Evolutionary conservation across 1,284 basidiomycete species (phyloP).

Genomic region (Ustilago trichophora): DNA sequence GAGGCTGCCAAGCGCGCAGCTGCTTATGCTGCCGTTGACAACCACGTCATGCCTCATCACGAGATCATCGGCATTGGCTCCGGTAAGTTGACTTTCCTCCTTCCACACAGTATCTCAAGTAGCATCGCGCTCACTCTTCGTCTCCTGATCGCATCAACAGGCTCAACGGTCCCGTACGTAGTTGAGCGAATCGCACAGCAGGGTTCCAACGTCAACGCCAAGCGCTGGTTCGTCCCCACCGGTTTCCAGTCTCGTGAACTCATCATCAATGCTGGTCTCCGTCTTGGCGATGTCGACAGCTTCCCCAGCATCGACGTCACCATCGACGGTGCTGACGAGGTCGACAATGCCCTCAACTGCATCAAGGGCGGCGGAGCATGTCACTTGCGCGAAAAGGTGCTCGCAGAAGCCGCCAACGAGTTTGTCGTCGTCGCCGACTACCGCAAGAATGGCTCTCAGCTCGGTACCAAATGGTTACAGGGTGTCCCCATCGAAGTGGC

Average conservation of each 20-base stretch:
- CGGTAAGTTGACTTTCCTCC: conserved; percentile 34
- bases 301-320: conserved; percentile 89
- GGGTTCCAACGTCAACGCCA: conserved; percentile 78
- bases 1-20: conserved; percentile 82
- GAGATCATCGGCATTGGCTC: conserved; percentile 73
- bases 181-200: conserved; percentile 93
- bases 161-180: conserved; percentile 96
- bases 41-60: conserved; percentile 83
- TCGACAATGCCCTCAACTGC: conserved; percentile 86
- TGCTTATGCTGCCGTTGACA: conserved; percentile 92
- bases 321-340: conserved; percentile 96
- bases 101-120: too few relatives aligned
- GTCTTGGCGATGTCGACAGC: conserved; percentile 80
- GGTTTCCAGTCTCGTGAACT: conserved; percentile 97
- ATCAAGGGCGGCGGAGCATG: conserved; percentile 99
- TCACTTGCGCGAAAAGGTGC: conserved; percentile 94
- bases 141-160: conserved; percentile 65
- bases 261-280: conserved; percentile 80
- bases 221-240: conserved; percentile 66
- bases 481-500: conserved; percentile 96
- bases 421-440: conserved; percentile 96
- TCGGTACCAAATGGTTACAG: conserved; percentile 84
- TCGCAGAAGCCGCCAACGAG: conserved; percentile 85
- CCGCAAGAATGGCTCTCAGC: conserved; percentile 78
- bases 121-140: too few relatives aligned